These are phyloP conservation scores for Hypoxylon intermedium DNA, from an alignment of 495 filamentous ascomycete genomes.

Conservation along the genomic window DNA sequence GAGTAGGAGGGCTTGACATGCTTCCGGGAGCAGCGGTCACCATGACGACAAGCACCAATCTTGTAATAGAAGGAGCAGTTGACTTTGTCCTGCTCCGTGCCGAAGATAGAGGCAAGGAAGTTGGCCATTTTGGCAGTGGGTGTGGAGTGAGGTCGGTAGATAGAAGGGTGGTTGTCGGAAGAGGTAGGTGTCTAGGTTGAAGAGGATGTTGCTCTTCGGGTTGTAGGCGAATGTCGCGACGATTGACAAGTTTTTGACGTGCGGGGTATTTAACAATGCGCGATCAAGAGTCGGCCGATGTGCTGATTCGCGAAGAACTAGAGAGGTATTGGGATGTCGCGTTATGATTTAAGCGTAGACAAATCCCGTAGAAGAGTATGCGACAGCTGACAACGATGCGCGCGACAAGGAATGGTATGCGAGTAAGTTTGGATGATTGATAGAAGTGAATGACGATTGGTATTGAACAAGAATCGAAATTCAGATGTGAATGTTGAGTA, in stretches of 20 bases:
- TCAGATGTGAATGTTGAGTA: not conserved
- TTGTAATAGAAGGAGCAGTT: constrained; percentile 72
- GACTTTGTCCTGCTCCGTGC: constrained; percentile 98
- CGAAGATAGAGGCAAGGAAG: constrained; percentile 99
- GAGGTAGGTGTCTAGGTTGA: not conserved
- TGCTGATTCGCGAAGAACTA: too few relatives aligned
- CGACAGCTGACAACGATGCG: too few relatives aligned
- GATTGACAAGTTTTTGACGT: not conserved
- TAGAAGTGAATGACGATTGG: not conserved
- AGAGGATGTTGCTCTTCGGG: not conserved
- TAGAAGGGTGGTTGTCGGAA: not conserved
- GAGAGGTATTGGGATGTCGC: too few relatives aligned
- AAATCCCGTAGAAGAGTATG: too few relatives aligned
- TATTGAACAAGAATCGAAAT: not conserved
- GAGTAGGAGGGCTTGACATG: constrained; percentile 99
- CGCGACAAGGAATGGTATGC: not conserved
- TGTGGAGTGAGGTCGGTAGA: not conserved
- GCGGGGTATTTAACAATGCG: not conserved
- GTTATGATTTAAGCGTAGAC: too few relatives aligned
- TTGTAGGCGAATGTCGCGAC: not conserved
- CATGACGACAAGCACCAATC: constrained; percentile 97
- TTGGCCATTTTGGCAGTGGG: constrained; percentile 68
- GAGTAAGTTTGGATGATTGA: not conserved
- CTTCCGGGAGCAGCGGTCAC: constrained; percentile 96
- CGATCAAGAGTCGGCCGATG: too few relatives aligned